Evolutionary conservation across 768 basidiomycete genomes (phyloP), one percentile per base, ranked within the genome.

Genomic region (Trichaptum fuscoviolaceum): DNA sequence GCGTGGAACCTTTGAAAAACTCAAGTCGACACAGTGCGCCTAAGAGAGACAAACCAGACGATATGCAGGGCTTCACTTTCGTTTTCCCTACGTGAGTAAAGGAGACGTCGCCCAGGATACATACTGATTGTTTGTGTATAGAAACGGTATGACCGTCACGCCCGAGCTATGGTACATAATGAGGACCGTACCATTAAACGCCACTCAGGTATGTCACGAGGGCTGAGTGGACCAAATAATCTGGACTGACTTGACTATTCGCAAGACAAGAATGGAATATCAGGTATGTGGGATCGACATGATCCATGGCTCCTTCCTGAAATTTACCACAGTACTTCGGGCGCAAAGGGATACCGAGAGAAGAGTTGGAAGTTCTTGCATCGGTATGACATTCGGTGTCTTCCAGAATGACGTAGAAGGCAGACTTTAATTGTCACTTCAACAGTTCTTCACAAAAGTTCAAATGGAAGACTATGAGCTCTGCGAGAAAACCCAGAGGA

Each of bases 401-500:
- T 63, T 52, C 63, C 10, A 30, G 4, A 30, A 30, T 30, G 30
- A 30, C 8, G 30, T 30, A 30, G 8, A 30, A 8, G 62, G n/a
- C n/a, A 7, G 23, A 63, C 20, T 63, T n/a, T 63, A 30, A 30
- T 20, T 63, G 62, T 63, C 7, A 24, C 57, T 25, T 42, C 17
- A 35, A 24, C 67, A 64, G 64, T 57, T 66, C 18, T 35, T 35
- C n/a, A 64, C 35, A 17, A 57, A 67, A 60, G 67, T 67, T 57
- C 42, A 67, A 57, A 65, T 58, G 27, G 67, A 67, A 66, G 67
- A 67, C 35, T 67, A 26, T 25, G 67, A 67, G 36, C 35, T 67
- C 8, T 67, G 67, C 26, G 35, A 23, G 24, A 36, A 17, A 25
- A 67, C 67, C 34, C 67, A 67, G 34, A 36, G 65, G 17, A 59